Evolutionary conservation across 208 protist species (phyloP).

Genomic region (Angomonas ambiguus): DNA sequence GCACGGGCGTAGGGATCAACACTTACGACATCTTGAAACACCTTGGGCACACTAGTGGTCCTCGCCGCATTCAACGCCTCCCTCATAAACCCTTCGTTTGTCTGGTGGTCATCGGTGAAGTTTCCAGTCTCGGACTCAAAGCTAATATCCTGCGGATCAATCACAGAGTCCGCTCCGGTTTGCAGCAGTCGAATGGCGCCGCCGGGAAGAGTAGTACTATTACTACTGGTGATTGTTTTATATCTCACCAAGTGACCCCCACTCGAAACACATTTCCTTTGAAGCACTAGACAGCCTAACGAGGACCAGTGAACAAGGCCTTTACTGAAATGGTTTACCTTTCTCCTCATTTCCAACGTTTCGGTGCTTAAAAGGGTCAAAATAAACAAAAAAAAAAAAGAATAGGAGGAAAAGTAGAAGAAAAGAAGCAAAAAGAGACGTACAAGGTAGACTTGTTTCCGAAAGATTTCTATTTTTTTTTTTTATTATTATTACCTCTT

Average conservation of each 20-base stretch:
- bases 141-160: background rate
- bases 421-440: background rate
- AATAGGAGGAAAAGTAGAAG: background rate
- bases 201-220: too few species aligned
- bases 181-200: too few species aligned
- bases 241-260: too few species aligned
- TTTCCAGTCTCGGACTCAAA: background rate
- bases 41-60: slow-evolving; percentile 9
- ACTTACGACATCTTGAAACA: slow-evolving; percentile 24
- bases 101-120: too few species aligned
- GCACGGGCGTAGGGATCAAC: slow-evolving; percentile 56
- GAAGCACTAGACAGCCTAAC: too few species aligned
- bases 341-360: background rate
- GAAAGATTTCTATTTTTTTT: slow-evolving; percentile 7
- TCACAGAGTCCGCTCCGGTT: too few species aligned
- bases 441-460: background rate
- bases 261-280: too few species aligned
- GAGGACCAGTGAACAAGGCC: background rate
- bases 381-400: background rate
- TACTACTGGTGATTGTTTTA: too few species aligned
- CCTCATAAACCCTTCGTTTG: too few species aligned
- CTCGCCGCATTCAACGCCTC: background rate
- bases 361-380: background rate
- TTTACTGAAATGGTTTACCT: background rate
- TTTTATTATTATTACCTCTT: background rate